phyloP scores from a whole-genome alignment of 192 early-diverging fungal genomes.

The Funneliformis mosseae region DNA sequence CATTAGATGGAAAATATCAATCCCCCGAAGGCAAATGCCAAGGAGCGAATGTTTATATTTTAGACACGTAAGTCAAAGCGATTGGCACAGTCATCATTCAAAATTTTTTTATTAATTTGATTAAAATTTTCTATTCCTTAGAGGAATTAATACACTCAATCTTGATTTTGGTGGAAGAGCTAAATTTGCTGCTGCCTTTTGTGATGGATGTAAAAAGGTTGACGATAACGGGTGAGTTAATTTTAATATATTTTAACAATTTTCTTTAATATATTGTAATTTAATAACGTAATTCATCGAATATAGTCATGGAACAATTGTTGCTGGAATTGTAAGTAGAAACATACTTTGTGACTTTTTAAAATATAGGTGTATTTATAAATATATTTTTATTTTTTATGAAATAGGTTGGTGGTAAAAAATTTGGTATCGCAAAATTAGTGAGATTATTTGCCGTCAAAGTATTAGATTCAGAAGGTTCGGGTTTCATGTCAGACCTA shows the following conservation, averaged over 20 bases:
- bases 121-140: constrained; percentile 46
- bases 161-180: constrained; percentile 78
- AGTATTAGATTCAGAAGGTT: constrained; percentile 54
- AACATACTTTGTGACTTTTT: no score
- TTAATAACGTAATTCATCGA: no score
- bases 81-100: neutral
- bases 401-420: neutral
- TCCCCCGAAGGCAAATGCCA: constrained; percentile 65
- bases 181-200: constrained; percentile 49
- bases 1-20: constrained; percentile 59
- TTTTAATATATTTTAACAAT: no score
- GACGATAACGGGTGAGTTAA: constrained; percentile 44
- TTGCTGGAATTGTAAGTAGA: constrained; percentile 66
- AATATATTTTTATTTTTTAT: no score
- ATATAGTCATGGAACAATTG: constrained; percentile 75
- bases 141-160: constrained; percentile 60
- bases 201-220: constrained; percentile 52
- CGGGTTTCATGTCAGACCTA: constrained; percentile 48
- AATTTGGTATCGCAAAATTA: constrained; percentile 45
- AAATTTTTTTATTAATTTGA: neutral
- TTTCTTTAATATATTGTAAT: no score
- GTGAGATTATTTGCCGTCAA: constrained; percentile 60
- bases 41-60: constrained; percentile 60
- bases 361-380: neutral
- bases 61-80: constrained; percentile 50